These are phyloP conservation scores for Dioscorea cayenensis DNA, from an alignment of 116 monocot species.

Conservation along the genomic window DNA sequence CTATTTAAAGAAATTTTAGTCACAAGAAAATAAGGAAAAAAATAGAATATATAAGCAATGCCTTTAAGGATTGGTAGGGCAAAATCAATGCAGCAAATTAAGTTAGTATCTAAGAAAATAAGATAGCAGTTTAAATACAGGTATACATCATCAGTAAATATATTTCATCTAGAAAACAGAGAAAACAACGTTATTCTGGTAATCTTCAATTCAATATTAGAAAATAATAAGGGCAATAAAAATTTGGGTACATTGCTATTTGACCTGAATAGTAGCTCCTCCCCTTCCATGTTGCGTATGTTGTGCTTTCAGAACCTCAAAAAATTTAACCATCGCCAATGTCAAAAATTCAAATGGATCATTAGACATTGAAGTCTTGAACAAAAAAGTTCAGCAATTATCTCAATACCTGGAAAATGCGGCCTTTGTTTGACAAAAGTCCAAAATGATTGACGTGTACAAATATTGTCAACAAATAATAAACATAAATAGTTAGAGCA, in stretches of 20 bases:
- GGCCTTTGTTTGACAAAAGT: conserved; percentile 41
- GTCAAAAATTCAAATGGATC: background rate
- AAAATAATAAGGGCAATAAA: background rate
- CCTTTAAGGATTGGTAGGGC: too few relatives aligned
- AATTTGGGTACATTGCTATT: background rate
- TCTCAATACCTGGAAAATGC: conserved; percentile 64
- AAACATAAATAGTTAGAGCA: background rate
- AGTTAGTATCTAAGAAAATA: too few relatives aligned
- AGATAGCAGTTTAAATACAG: too few relatives aligned
- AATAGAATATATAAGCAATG: too few relatives aligned
- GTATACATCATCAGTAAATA: too few relatives aligned
- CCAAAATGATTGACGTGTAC: conserved; percentile 1
- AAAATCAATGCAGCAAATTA: too few relatives aligned
- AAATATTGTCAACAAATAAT: conserved; percentile 9
- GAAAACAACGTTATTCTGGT: background rate
- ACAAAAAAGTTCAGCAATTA: background rate
- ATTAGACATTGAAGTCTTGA: background rate
- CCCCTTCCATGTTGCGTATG: conserved; percentile 95
- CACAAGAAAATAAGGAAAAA: too few relatives aligned
- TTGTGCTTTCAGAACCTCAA: conserved; percentile 85
- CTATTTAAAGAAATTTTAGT: too few relatives aligned
- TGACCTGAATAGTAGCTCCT: conserved; percentile 94
- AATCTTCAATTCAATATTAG: background rate
- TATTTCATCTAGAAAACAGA: background rate
- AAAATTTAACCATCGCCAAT: conserved; percentile 2